These are phyloP conservation scores for Coniochaeta sp. DNA, from an alignment of 2,329 filamentous ascomycete genomes.

Conservation along the genomic window DNA sequence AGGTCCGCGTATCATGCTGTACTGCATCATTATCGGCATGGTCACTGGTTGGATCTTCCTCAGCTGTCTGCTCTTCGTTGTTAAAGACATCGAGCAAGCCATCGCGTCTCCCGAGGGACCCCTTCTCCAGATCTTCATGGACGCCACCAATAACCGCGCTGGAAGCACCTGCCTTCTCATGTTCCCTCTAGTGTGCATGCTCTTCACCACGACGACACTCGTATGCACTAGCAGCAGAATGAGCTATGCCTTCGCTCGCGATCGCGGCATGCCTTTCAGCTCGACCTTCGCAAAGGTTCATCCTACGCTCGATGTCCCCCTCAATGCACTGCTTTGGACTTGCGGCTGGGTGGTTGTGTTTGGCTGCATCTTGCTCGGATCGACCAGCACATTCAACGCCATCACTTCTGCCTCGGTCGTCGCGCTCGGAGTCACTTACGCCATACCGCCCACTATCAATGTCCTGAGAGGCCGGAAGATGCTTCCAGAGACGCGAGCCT, in stretches of 20 bases:
- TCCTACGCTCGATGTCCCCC: constrained; percentile 50
- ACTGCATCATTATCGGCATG: constrained; percentile 55
- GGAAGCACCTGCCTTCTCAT: constrained; percentile 59
- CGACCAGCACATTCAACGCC: constrained; percentile 60
- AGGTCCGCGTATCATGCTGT: constrained; percentile 60
- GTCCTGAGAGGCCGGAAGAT: constrained; percentile 57
- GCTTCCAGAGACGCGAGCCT: constrained; percentile 43
- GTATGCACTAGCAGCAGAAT: constrained; percentile 61
- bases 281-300: constrained; percentile 55
- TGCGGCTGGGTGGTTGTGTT: constrained; percentile 57
- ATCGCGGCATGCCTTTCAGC: constrained; percentile 59
- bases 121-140: constrained; percentile 36
- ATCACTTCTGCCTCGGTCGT: constrained; percentile 66
- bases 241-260: constrained; percentile 60
- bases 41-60: constrained; percentile 42
- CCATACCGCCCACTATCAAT: constrained; percentile 65
- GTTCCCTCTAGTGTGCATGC: constrained; percentile 55
- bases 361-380: constrained; percentile 63
- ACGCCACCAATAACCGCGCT: constrained; percentile 53
- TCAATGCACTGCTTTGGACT: constrained; percentile 59
- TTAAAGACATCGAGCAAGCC: constrained; percentile 47
- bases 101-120: constrained; percentile 26
- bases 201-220: constrained; percentile 56
- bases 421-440: constrained; percentile 64
- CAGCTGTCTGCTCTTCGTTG: constrained; percentile 55